Percentiles rank a stretch among this genome's conserved stretches.
Evolutionary conservation across 1,284 basidiomycete genomes (phyloP).

Genomic region (Vanrija sp.): DNA sequence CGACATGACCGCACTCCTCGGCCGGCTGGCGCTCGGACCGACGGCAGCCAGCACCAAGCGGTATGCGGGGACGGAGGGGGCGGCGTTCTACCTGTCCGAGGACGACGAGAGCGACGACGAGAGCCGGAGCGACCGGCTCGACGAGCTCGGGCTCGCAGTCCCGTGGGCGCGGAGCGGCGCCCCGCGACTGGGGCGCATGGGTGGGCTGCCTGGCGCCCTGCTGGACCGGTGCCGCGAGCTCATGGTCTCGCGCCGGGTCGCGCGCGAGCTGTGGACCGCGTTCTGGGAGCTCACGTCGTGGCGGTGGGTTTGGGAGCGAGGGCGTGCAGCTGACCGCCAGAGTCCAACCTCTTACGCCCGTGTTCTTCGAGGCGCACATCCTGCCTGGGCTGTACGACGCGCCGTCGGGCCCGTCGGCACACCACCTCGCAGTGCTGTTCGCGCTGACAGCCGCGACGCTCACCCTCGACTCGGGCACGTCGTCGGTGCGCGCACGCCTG

Average conservation of each 20-base stretch:
- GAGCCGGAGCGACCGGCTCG: not conserved
- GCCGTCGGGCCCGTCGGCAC: conserved; percentile 14
- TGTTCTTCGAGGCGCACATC: conserved; percentile 15
- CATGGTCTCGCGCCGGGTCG: conserved; percentile 7
- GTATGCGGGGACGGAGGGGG: conserved; percentile 13
- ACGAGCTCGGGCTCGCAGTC: not conserved
- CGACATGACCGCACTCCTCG: conserved; percentile 19
- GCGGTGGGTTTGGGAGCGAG: conserved; percentile 6
- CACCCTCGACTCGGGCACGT: conserved; percentile 3
- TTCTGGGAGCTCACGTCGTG: conserved; percentile 14
- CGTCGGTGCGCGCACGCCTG: not conserved
- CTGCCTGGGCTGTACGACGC: conserved; percentile 17
- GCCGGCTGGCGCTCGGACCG: conserved; percentile 13
- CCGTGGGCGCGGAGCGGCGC: conserved; percentile 11
- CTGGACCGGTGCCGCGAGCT: conserved; percentile 15
- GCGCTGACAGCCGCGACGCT: conserved; percentile 10
- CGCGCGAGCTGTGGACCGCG: conserved; percentile 16
- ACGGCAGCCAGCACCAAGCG: conserved; percentile 7
- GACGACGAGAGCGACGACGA: conserved; percentile 8
- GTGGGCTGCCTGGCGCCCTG: conserved; percentile 11
- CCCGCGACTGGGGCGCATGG: conserved; percentile 3
- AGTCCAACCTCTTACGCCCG: conserved; percentile 15
- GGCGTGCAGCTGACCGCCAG: not conserved
- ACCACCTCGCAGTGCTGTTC: conserved; percentile 18
- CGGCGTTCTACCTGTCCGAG: conserved; percentile 16